Base-by-base conservation (phyloP, 352 stramenopile species). In the Globisporangium recalcitrans region DNA sequence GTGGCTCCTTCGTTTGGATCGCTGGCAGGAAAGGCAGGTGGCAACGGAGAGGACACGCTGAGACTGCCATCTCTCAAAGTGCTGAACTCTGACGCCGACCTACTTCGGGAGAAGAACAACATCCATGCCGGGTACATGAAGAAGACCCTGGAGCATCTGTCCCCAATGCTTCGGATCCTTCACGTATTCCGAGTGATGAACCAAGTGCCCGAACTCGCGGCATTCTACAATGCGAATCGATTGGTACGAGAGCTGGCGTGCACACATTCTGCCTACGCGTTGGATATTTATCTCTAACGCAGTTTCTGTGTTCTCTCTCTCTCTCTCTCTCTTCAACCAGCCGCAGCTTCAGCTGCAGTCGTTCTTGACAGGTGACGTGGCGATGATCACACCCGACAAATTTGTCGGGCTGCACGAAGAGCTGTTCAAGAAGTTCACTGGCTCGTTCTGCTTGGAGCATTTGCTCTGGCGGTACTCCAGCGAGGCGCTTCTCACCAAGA, bases 201-300 rank as follows among this genome's bases (percentile, higher is more conserved):
- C 60, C 77, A 90, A 80, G 67, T 90, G 2, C 72, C 84, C 0
- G 84, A 88, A 32, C 71, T 93, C 16, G 78, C 78, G 24, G 75
- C 72, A 9, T 91, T 90, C 56, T 93, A 93, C 71, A 90, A 90
- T 53, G 76, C 78, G 2, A 90, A 93, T 57, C 81, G 84, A 21
- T 70, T 91, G 74, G 82, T 92, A 74, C 46, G 66, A 51, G n/a
- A 24, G 21, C n/a, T 26, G 11, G 11, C 14, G 2, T 55, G 14
- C 8, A 40, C 21, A 22, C 4, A 54, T 40, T 26, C 29, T 6
- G 3, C 9, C 52, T 22, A 1, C 16, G 10, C 16, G 55, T 11
- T 34, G 8, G 10, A n/a, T 52, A 4, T 11, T 52, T 40, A 11
- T 38, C 32, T 38, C 32, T 44, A 44, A 44, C 1, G 36, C 16